Base-by-base conservation (phyloP, 2,329 filamentous ascomycete species). In the Fusarium sp. region DNA sequence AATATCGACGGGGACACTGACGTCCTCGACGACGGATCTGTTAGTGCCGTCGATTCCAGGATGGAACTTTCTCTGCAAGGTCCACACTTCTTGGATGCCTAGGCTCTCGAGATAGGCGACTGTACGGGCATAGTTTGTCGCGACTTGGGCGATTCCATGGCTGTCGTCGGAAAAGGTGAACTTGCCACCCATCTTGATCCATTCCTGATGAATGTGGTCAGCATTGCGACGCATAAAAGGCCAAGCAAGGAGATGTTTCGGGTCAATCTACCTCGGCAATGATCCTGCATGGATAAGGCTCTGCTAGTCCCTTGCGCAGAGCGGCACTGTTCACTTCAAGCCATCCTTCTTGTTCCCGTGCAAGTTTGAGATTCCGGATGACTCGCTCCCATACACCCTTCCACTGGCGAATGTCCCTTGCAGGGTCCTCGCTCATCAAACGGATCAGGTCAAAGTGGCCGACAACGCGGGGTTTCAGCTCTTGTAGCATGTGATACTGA, bases 111-210 rank as follows among this genome's bases (percentile, higher is more conserved):
- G 84, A 81, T 93, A 98, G 1, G 89, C 86, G 67, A 97, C 83
- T 6, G 93, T 90, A 45, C 89, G 89, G 54, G 82, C 80, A 84
- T 96, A 98, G 80, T 97, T 96, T 60, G 94, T 92, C n/a, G 92
- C 94, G 6, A 99, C 89, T 80, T 99, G 96, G 3, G 89, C 93
- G 67, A 94, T 89, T 42, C 94, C 94, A 84, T 99, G 96, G 81
- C 95, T 98, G 83, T 99, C 96, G 82, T 99, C 96, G 8, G 94
- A 98, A 77, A 99, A 88, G 62, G 94, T 97, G 83, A 98, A 97
- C 69, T 89, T 90, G 27, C 96, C 95, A 27, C 92, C 92, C 77
- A 94, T 87, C 9, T 83, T 83, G 63, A 95, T 79, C 85, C 94
- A 97, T 80, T 90, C 90, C 92, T 93, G 71, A 14, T 63, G 8